Percentiles rank a stretch among this genome's conserved stretches.
phyloP scores from a whole-genome alignment of 805 yeast species.

The Kodamaea kaohsiungensis region DNA sequence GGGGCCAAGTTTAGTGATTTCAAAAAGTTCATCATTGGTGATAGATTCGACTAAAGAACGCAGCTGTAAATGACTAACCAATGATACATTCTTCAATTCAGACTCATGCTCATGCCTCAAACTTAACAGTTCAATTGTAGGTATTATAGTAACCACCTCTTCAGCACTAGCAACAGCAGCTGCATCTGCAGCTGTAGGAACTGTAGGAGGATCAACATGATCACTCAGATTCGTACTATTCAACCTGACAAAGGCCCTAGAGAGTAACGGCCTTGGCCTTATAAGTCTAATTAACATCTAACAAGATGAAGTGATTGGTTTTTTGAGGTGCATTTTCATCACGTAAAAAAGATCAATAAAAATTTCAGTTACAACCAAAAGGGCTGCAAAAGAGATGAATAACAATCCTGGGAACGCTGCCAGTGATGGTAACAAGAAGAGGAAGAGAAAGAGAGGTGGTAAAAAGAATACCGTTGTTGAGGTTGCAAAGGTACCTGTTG shows the following conservation, averaged over 20 bases:
- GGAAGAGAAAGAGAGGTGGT: constrained; percentile 32
- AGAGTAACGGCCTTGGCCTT: background rate
- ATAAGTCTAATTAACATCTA: background rate
- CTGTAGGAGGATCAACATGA: constrained; percentile 1
- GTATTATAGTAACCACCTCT: constrained; percentile 30
- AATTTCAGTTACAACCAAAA: background rate
- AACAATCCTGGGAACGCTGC: constrained; percentile 12
- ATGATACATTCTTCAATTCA: constrained; percentile 27
- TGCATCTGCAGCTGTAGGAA: constrained; percentile 5
- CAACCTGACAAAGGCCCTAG: background rate
- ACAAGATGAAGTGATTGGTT: background rate
- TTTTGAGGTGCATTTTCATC: background rate
- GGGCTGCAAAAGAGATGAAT: constrained; percentile 12
- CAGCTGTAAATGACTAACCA: constrained; percentile 38
- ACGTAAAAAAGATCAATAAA: background rate
- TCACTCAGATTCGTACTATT: background rate
- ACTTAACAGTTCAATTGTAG: constrained; percentile 32
- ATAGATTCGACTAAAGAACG: constrained; percentile 40
- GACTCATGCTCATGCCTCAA: constrained; percentile 16
- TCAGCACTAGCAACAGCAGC: constrained; percentile 8
- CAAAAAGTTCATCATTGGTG: constrained; percentile 38
- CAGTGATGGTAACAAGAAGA: constrained; percentile 13
- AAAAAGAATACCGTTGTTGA: constrained; percentile 16
- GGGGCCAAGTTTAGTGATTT: constrained; percentile 25
- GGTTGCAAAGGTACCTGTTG: constrained; percentile 10